Conservation (phyloP, 768 basidiomycete species). For the Suillus plorans region DNA sequence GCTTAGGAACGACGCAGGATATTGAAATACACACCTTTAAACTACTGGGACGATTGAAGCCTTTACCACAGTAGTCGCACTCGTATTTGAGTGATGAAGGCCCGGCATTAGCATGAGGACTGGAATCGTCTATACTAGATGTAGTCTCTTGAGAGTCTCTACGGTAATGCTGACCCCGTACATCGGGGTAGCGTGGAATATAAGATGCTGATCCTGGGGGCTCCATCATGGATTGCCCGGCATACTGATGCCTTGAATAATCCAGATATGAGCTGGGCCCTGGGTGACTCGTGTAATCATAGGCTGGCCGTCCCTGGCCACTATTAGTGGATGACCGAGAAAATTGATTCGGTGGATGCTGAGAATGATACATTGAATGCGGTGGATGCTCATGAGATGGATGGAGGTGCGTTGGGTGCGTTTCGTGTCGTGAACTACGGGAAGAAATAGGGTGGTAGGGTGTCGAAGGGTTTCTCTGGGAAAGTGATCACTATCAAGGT, state of each 20-base stretch:
- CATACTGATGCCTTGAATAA: conserved; percentile 9
- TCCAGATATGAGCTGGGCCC: conserved; percentile 1
- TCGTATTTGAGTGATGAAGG: conserved; percentile 60
- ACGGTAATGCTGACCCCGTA: conserved; percentile 15
- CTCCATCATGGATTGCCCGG: conserved; percentile 13
- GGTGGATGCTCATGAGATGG: conserved; percentile 22
- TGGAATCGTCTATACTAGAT: conserved; percentile 13
- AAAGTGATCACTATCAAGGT: conserved; percentile 9
- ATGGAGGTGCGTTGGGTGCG: conserved; percentile 16
- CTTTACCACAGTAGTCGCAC: conserved; percentile 76
- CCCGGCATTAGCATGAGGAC: conserved; percentile 17
- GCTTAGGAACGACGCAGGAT: conserved; percentile 2
- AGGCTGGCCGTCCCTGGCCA: conserved; percentile 25
- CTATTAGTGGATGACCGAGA: conserved; percentile 28
- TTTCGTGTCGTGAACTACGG: conserved; percentile 27
- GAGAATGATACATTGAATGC: conserved; percentile 22
- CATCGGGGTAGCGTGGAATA: conserved; percentile 19
- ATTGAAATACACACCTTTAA: conserved; percentile 54
- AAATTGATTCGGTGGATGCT: conserved; percentile 5
- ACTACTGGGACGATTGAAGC: conserved; percentile 81
- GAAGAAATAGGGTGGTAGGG: conserved; percentile 21
- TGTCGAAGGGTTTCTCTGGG: conserved; percentile 22
- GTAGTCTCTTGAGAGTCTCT: conserved; percentile 15
- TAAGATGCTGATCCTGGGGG: conserved; percentile 17
- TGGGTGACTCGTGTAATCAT: conserved; percentile 25